Conservation (phyloP, 2,329 filamentous ascomycete genomes). For the Neopestalotiopsis sp. region DNA sequence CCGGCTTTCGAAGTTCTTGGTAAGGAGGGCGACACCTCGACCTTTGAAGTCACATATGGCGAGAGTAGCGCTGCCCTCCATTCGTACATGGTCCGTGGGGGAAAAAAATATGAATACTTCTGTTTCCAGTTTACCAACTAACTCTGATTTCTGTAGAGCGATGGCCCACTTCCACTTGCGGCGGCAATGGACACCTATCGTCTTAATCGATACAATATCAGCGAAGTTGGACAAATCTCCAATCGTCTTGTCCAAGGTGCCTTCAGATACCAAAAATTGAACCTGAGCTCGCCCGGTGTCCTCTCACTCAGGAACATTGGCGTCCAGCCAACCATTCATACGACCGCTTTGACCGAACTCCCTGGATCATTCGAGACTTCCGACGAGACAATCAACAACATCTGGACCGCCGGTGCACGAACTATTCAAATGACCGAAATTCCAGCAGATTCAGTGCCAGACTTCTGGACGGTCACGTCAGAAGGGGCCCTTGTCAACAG, state of each 20-base stretch:
- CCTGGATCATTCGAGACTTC: conserved; percentile 36
- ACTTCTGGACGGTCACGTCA: conserved; percentile 32
- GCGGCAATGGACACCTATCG: conserved; percentile 43
- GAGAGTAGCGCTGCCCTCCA: conserved; percentile 20
- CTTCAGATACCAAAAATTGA: conserved; percentile 42
- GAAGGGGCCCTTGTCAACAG: conserved; percentile 36
- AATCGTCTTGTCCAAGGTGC: conserved; percentile 43
- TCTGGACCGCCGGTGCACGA: conserved; percentile 36
- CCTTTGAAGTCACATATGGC: conserved; percentile 22
- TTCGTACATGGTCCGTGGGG: conserved; percentile 19
- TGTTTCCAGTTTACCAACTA: neutral
- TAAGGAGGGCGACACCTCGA: conserved; percentile 21
- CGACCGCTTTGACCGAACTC: conserved; percentile 29
- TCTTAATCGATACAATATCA: conserved; percentile 40
- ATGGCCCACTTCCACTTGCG: conserved; percentile 39
- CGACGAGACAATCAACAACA: conserved; percentile 31
- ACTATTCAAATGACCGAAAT: conserved; percentile 39
- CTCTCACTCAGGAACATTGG: conserved; percentile 34
- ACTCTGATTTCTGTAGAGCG: conserved; percentile 25
- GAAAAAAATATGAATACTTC: neutral
- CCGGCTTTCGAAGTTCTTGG: conserved; percentile 22
- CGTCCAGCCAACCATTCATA: conserved; percentile 29
- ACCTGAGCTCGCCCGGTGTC: conserved; percentile 35
- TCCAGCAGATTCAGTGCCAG: conserved; percentile 29
- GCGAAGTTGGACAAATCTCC: conserved; percentile 24